A percentile compares a stretch with the other conserved stretches of the same genome.
Evolutionary conservation across 129 eudicot species (phyloP).

Genomic region (Arctium minus): DNA sequence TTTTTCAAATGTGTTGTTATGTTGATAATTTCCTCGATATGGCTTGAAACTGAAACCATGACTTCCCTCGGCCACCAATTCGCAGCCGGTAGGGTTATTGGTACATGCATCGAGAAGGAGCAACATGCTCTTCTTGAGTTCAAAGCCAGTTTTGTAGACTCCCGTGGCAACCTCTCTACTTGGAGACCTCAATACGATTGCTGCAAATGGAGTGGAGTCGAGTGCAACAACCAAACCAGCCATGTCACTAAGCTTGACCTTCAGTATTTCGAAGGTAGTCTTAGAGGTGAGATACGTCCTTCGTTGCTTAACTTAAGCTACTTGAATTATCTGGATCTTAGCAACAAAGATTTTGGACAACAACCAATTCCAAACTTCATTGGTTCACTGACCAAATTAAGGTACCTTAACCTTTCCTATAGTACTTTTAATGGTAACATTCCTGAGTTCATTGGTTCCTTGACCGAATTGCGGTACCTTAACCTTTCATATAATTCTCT

Average conservation of each 20-base stretch:
- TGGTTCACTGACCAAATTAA: background rate
- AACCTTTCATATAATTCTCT: background rate
- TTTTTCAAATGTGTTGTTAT: background rate
- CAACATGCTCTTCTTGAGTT: constrained; percentile 14
- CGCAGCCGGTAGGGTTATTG: background rate
- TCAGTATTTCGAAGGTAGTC: background rate
- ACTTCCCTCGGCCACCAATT: background rate
- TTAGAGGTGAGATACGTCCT: background rate
- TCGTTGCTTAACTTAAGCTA: background rate
- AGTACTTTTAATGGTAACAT: background rate
- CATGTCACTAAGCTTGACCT: constrained; percentile 26
- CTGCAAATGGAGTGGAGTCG: constrained; percentile 45
- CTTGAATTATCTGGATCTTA: background rate
- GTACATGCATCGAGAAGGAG: constrained; percentile 2
- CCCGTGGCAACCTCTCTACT: constrained; percentile 20
- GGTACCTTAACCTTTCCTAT: background rate
- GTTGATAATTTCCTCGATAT: background rate
- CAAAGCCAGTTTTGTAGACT: constrained; percentile 7
- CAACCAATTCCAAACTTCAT: background rate
- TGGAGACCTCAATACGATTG: constrained; percentile 34
- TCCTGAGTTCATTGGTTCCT: background rate
- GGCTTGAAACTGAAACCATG: background rate
- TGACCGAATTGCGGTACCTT: background rate
- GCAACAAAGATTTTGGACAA: background rate
- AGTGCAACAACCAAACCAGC: constrained; percentile 20